Evolutionary conservation across 371 early-diverging fungal species (phyloP), one percentile per base, ranked within the genome.

Genomic region (Mucor mucedo): DNA sequence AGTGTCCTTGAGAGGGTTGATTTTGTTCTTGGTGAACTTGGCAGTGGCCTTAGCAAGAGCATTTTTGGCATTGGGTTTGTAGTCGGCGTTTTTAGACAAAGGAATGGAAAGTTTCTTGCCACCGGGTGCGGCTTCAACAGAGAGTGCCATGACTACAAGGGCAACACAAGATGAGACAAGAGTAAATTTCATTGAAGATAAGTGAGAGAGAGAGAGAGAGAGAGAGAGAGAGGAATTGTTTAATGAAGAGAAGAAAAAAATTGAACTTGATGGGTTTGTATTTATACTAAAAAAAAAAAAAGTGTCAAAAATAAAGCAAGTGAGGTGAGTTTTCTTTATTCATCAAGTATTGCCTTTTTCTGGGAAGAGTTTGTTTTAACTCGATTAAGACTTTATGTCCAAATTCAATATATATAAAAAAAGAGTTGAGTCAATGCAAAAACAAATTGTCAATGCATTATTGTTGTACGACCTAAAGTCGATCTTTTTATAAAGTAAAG

Each of bases 1-100:
- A 29, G 30, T 16, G 29, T n/a, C 11, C 9, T 38, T 27, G 28
- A 28, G 49, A 49, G 63, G 38, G 29, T 28, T 10, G 14, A 41
- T 50, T 2, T 29, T 27, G 35, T 62, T 39, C 50, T 61, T 71
- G 33, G 13, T 33, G 47, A 62, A 73, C 45, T 70, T 73, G 32
- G 50, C 55, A 13, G 21, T 53, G 27, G 65, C 62, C 28, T 62
- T 61, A 8, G 60, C 49, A 39, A 70, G 41, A 11, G 62, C 62
- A 33, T n/a, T 42, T 28, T 39, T 68, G 14, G 65, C 63, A 59
- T 64, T 70, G 27, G 57, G 59, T 30, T 59, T 55, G 13, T 62
- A 73, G 13, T 59, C 41, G 9, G 30, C 53, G 21, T 73, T 73
- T 4, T 49, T 53, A 4, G 33, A 13, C 28, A 73, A 44, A 52